Base-by-base conservation (phyloP, 2,329 filamentous ascomycete species). In the Thermoascus crustaceus region DNA sequence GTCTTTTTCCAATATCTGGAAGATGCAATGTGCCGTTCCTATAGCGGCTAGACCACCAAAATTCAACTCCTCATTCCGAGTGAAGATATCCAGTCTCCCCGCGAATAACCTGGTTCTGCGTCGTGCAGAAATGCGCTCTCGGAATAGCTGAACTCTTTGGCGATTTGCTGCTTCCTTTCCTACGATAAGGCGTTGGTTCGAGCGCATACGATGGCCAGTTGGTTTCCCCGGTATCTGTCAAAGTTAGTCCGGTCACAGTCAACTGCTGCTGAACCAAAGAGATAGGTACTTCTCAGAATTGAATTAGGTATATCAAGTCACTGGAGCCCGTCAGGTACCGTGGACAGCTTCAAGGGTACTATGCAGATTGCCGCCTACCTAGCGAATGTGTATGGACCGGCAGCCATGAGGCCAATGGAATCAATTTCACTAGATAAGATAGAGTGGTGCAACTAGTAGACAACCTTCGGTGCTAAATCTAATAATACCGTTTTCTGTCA, bases 11-110 rank as follows among this genome's bases (percentile, higher is more conserved):
- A 43, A 37, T 24, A 31, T 32, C 27, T 38, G 44, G 11, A 69
- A 60, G 10, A 75, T 63, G 41, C 68, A 69, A 49, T 69, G 64
- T 22, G 73, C 67, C 3, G 70, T 63, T 33, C 77, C 77, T 40
- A 80, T 67, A 31, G 75, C 73, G 1, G 77, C 76, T 56, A 80
- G 76, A 2, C 76, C 76, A 3, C 76, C 75, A 44, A 80, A 80
- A 13, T 74, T 71, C 11, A 80, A 57, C 54, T 80, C 76, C 21
- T 59, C 50, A 6, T 58, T 50, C 26, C 61, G 52, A 21, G 73
- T 73, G 61, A 79, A 80, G 46, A 81, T 80, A 54, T 78, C 72
- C 44, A 79, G 66, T 35, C 57, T 57, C 27, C n/a, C n/a, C 70
- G 57, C 13, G 60, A 50, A 40, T 60, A 49, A 35, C 54, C 52